These are phyloP conservation scores for Arthroderma uncinatum DNA, from an alignment of 2,329 filamentous ascomycete genomes.

Conservation along the genomic window DNA sequence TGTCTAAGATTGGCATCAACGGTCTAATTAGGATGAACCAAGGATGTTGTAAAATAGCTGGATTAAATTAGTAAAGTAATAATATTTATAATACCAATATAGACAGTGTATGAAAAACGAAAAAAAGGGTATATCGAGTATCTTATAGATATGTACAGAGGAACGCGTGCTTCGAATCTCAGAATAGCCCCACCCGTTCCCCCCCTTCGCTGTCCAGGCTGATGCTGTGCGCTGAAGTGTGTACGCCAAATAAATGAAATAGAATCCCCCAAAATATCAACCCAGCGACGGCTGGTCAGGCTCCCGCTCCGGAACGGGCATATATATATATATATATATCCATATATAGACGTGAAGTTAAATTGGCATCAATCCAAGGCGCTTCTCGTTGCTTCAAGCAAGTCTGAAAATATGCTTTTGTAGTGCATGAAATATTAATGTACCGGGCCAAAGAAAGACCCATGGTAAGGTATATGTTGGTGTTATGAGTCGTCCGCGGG, in stretches of 20 bases:
- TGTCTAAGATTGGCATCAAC: background rate
- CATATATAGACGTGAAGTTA: background rate
- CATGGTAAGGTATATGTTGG: background rate
- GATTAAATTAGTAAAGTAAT: too few species aligned
- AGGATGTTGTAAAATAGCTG: background rate
- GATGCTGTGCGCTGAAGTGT: background rate
- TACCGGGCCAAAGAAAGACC: background rate
- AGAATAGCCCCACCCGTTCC: background rate
- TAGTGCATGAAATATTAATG: background rate
- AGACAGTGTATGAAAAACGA: background rate
- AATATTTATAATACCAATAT: background rate
- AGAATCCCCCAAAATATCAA: background rate
- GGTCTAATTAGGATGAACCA: background rate
- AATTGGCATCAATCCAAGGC: background rate
- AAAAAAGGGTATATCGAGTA: conserved; percentile 3
- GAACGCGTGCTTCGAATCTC: background rate
- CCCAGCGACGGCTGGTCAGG: background rate
- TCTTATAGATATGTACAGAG: conserved; percentile 1
- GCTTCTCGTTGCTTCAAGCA: conserved; percentile 1
- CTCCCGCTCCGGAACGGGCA: background rate
- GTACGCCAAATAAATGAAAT: background rate
- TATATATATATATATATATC: background rate
- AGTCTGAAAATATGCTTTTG: conserved; percentile 2
- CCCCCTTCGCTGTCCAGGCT: background rate
- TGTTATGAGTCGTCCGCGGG: background rate